Evolutionary conservation across 306 rosid species (phyloP).

Genomic region (Corylus avellana): DNA sequence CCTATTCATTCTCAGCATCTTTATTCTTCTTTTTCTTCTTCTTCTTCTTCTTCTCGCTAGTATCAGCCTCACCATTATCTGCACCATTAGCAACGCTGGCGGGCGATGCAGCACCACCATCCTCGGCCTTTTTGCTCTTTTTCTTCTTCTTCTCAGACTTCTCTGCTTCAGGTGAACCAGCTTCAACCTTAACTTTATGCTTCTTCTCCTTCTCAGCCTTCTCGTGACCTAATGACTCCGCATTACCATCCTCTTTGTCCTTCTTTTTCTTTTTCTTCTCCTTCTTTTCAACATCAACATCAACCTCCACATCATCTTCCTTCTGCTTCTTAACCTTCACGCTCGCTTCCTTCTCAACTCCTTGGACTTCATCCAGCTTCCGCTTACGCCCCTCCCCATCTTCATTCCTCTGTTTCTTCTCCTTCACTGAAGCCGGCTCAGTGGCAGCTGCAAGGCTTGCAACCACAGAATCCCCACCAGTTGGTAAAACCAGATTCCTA

Average conservation of each 20-base stretch:
- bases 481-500: constrained; percentile 58
- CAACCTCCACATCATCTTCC: constrained; percentile 33
- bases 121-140: constrained; percentile 47
- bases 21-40: constrained; percentile 53
- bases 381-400: constrained; percentile 49
- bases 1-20: constrained; percentile 51
- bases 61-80: constrained; percentile 35
- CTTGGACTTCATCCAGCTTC: constrained; percentile 40
- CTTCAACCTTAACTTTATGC: constrained; percentile 40
- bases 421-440: constrained; percentile 32
- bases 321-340: constrained; percentile 33
- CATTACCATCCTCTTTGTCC: constrained; percentile 36
- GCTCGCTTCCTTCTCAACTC: constrained; percentile 10
- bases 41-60: constrained; percentile 65
- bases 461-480: constrained; percentile 63
- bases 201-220: constrained; percentile 37
- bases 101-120: constrained; percentile 8
- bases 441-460: constrained; percentile 58
- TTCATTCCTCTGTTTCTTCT: constrained; percentile 32
- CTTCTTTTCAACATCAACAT: constrained; percentile 40
- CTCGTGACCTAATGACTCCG: constrained; percentile 41
- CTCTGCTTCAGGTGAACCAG: constrained; percentile 41
- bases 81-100: constrained; percentile 30
- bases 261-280: constrained; percentile 58
- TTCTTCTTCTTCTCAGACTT: constrained; percentile 77